Percentiles rank a stretch among this genome's conserved stretches.
Conservation (phyloP, 768 basidiomycete species). For the Collybia sordida region DNA sequence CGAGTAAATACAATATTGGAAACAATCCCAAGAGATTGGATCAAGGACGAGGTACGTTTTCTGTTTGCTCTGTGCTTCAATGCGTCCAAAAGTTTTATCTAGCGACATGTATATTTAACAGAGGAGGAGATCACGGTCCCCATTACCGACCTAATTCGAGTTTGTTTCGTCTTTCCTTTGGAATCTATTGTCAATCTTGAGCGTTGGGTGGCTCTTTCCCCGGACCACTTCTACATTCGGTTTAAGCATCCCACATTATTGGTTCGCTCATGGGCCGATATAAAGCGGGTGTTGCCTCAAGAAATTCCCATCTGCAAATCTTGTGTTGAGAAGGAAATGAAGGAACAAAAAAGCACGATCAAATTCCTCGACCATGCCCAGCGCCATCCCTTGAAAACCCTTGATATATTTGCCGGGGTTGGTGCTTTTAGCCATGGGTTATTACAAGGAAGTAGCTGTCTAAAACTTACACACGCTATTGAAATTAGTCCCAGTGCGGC, state of each 20-base stretch:
- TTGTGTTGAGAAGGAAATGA: conserved; percentile 38
- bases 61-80: background rate
- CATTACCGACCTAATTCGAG: conserved; percentile 40
- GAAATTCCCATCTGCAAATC: conserved; percentile 45
- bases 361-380: conserved; percentile 31
- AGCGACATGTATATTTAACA: conserved; percentile 70
- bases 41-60: conserved; percentile 58
- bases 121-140: conserved; percentile 35
- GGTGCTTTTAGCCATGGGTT: conserved; percentile 67
- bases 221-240: conserved; percentile 55
- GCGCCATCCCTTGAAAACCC: conserved; percentile 25
- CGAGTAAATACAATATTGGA: conserved; percentile 40
- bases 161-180: conserved; percentile 47
- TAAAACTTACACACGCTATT: conserved; percentile 63
- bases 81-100: background rate
- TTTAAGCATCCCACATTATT: conserved; percentile 47
- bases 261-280: conserved; percentile 37
- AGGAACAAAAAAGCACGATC: conserved; percentile 23
- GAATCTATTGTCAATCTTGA: conserved; percentile 26
- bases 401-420: conserved; percentile 53
- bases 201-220: conserved; percentile 51
- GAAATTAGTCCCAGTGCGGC: conserved; percentile 81
- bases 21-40: conserved; percentile 32
- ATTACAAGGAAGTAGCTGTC: conserved; percentile 47
- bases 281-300: conserved; percentile 24